Conservation (phyloP, 2,329 filamentous ascomycete genomes). For the Fusarium sp. region DNA sequence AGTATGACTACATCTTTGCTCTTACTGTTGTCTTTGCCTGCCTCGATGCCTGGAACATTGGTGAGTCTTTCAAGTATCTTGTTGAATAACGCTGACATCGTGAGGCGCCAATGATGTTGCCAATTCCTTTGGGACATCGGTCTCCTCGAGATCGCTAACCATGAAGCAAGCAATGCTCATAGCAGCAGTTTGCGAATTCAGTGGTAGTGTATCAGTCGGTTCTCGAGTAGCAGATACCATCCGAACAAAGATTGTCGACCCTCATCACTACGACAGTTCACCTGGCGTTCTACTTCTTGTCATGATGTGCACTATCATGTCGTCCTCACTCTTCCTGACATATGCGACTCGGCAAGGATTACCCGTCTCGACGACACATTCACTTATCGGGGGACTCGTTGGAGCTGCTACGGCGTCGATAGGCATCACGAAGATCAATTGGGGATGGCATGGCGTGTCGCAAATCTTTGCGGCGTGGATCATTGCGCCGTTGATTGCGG, state of each 20-base stretch:
- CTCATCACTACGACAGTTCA: slow-evolving; percentile 62
- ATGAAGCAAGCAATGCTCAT: slow-evolving; percentile 68
- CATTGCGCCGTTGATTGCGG: slow-evolving; percentile 48
- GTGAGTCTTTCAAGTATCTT: slow-evolving; percentile 41
- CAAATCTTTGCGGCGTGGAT: slow-evolving; percentile 53
- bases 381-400: slow-evolving; percentile 56
- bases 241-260: slow-evolving; percentile 61
- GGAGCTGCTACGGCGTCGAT: slow-evolving; percentile 50
- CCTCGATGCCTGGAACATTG: slow-evolving; percentile 69
- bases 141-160: slow-evolving; percentile 73
- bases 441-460: slow-evolving; percentile 50
- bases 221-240: slow-evolving; percentile 70
- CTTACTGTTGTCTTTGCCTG: slow-evolving; percentile 65
- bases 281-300: slow-evolving; percentile 61
- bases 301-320: slow-evolving; percentile 64
- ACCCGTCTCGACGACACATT: slow-evolving; percentile 65
- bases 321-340: slow-evolving; percentile 62
- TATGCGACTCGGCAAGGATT: slow-evolving; percentile 60
- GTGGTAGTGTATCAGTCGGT: slow-evolving; percentile 67
- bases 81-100: neutral
- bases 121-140: slow-evolving; percentile 78
- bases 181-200: slow-evolving; percentile 68
- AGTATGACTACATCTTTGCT: slow-evolving; percentile 67
- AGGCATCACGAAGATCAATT: slow-evolving; percentile 49
- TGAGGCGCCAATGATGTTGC: slow-evolving; percentile 74